Percentiles rank a stretch among this genome's conserved stretches.
Evolutionary conservation across 345 rosid genomes (phyloP).

Genomic region (Gossypium rotundifolium): DNA sequence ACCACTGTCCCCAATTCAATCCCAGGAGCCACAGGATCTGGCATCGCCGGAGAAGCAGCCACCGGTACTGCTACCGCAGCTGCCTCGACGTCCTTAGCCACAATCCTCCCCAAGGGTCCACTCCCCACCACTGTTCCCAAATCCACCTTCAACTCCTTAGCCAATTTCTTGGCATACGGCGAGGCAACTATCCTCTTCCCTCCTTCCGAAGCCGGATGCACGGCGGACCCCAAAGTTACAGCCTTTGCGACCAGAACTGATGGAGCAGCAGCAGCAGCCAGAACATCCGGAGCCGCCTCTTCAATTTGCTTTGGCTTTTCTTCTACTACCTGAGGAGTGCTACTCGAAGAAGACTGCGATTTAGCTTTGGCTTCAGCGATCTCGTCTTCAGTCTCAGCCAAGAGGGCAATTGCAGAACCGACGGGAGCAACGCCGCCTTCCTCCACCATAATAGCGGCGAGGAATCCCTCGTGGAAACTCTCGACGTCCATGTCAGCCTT

Average conservation of each 20-base stretch:
- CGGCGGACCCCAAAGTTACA: neutral
- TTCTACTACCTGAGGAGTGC: neutral
- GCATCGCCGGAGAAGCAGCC: conserved; percentile 17
- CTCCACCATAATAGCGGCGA: conserved; percentile 90
- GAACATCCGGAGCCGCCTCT: neutral
- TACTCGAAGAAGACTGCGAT: conserved; percentile 24
- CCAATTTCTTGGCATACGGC: conserved; percentile 60
- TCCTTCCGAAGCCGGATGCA: neutral
- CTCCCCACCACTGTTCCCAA: conserved; percentile 47
- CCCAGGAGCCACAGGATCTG: conserved; percentile 17
- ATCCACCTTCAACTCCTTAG: conserved; percentile 79
- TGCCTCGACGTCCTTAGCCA: conserved; percentile 55
- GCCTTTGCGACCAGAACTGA: neutral
- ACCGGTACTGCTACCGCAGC: conserved; percentile 27
- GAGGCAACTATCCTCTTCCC: neutral
- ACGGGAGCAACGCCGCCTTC: conserved; percentile 92
- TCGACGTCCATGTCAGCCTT: conserved; percentile 99
- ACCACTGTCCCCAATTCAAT: conserved; percentile 55
- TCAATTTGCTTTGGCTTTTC: neutral
- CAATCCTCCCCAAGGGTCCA: neutral
- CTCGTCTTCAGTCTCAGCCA: conserved; percentile 80
- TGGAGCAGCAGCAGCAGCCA: neutral
- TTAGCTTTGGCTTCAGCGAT: conserved; percentile 66
- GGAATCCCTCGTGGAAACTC: conserved; percentile 86
- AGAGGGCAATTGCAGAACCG: conserved; percentile 84